These are phyloP conservation scores for Saccharomyces uvarum DNA, from an alignment of 1,139 yeast species.

Conservation along the genomic window DNA sequence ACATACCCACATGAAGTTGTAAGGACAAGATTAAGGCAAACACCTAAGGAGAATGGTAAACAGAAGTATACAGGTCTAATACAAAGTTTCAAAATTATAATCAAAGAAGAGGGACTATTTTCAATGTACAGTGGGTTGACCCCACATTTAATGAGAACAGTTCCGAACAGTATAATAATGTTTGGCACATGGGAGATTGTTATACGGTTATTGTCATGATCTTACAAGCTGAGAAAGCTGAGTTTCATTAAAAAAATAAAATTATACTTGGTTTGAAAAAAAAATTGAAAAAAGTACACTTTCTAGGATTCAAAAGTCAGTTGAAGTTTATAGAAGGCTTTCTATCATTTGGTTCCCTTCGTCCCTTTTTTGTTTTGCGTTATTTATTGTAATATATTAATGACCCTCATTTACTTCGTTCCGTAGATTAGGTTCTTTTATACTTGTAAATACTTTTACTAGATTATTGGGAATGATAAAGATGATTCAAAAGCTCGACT, in stretches of 20 bases:
- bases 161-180: conserved; percentile 96
- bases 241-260: background rate
- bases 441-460: background rate
- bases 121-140: conserved; percentile 97
- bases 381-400: background rate
- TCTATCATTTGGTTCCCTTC: background rate
- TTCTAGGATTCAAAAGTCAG: background rate
- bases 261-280: background rate
- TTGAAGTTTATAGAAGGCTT: background rate
- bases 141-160: conserved; percentile 92
- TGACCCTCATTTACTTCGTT: background rate
- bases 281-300: background rate
- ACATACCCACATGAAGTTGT: conserved; percentile 98
- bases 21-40: conserved; percentile 90
- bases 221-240: background rate
- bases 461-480: background rate
- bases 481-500: background rate
- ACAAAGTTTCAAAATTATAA: conserved; percentile 74
- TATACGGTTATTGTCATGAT: conserved; percentile 53
- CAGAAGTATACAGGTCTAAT: conserved; percentile 84
- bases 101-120: conserved; percentile 84
- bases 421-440: background rate
- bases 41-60: conserved; percentile 72
- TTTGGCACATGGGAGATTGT: conserved; percentile 98
- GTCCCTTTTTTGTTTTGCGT: background rate